Evolutionary conservation across 208 protist species (phyloP).

Genomic region (Balamuthia mandrillaris): DNA sequence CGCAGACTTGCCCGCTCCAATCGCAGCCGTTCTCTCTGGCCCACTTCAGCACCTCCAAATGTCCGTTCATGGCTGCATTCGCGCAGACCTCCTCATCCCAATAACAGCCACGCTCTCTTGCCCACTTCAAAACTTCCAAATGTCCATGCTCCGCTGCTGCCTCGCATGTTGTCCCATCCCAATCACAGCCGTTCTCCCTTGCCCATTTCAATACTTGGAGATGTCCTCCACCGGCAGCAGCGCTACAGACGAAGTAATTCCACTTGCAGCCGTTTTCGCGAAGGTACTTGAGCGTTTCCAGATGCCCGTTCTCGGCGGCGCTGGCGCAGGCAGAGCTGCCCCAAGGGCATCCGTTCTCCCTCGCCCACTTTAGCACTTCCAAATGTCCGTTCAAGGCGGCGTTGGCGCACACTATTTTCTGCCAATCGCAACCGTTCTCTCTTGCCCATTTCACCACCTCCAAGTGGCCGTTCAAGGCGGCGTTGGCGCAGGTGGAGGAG

Average conservation of each 20-base stretch:
- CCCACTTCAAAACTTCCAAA: neutral
- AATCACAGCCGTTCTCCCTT: neutral
- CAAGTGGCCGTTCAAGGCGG: no score
- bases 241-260: neutral
- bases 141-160: neutral
- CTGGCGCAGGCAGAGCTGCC: neutral
- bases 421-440: no score
- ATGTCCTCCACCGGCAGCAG: neutral
- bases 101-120: neutral
- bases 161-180: neutral
- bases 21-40: neutral
- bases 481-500: no score
- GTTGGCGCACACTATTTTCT: no score
- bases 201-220: neutral
- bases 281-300: neutral
- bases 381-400: no score
- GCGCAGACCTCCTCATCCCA: neutral
- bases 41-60: neutral
- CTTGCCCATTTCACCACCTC: no score
- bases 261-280: neutral
- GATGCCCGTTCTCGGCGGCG: neutral
- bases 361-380: neutral
- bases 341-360: neutral
- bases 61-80: neutral
- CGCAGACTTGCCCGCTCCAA: neutral